These are phyloP conservation scores for Dictyostelium firmibasis DNA, from an alignment of 78 protist genomes.

Conservation along the genomic window DNA sequence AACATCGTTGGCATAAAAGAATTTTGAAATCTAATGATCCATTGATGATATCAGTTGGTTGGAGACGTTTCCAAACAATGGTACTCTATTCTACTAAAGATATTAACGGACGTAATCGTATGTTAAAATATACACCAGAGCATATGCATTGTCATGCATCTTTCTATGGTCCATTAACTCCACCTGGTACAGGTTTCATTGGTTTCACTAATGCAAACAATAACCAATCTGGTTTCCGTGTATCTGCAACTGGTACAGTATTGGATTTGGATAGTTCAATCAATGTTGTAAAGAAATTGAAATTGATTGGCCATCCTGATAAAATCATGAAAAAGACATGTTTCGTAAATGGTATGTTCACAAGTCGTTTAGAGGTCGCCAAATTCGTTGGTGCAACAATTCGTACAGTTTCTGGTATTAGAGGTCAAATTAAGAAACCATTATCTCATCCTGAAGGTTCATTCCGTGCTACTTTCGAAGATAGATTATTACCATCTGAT, in stretches of 20 bases:
- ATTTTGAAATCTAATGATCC: conserved; percentile 98
- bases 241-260: conserved; percentile 96
- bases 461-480: conserved; percentile 99
- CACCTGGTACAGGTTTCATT: conserved; percentile 89
- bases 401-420: conserved; percentile 98
- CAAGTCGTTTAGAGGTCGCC: conserved; percentile 83
- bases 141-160: conserved; percentile 98
- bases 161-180: conserved; percentile 94
- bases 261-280: conserved; percentile 90
- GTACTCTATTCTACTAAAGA: conserved; percentile 90
- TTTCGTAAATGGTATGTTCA: conserved; percentile 91
- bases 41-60: conserved; percentile 96
- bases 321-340: conserved; percentile 97
- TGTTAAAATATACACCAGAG: conserved; percentile 98
- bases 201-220: conserved; percentile 65
- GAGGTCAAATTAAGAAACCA: conserved; percentile 98
- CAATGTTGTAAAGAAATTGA: conserved; percentile 97
- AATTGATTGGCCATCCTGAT: conserved; percentile 95
- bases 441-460: conserved; percentile 90
- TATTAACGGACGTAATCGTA: conserved; percentile 89
- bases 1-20: conserved; percentile 97
- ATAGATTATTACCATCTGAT: conserved; percentile 93
- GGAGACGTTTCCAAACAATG: conserved; percentile 98
- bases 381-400: conserved; percentile 98
- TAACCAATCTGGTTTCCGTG: conserved; percentile 88